A percentile compares a stretch with the other conserved stretches of the same genome.
phyloP scores from a whole-genome alignment of 495 filamentous ascomycete species.

The Aspergillus leporis region DNA sequence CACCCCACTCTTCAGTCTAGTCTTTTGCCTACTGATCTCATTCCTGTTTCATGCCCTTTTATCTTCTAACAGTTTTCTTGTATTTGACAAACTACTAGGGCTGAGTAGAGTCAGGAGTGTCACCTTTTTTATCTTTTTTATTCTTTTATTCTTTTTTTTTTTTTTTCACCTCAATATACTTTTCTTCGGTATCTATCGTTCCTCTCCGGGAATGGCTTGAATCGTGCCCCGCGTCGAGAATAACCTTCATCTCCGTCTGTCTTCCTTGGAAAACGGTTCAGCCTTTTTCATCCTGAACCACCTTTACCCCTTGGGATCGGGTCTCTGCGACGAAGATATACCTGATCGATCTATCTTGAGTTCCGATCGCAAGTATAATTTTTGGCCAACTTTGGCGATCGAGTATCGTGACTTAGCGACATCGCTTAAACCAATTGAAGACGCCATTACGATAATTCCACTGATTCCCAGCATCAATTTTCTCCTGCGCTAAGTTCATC shows the following conservation, averaged over 20 bases:
- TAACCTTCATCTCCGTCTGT: constrained; percentile 7
- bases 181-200: constrained; percentile 9
- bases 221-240: constrained; percentile 23
- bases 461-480: constrained; percentile 1
- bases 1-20: constrained; percentile 1
- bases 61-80: background rate
- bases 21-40: background rate
- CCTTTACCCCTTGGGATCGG: constrained; percentile 4
- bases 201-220: constrained; percentile 17
- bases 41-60: background rate
- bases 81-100: background rate
- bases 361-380: constrained; percentile 12
- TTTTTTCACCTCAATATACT: background rate
- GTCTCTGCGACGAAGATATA: background rate
- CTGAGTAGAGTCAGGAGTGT: background rate
- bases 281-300: background rate
- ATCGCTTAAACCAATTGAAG: constrained; percentile 14
- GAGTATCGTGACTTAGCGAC: constrained; percentile 6
- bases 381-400: constrained; percentile 13
- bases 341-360: background rate
- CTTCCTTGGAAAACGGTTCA: background rate
- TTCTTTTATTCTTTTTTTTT: background rate
- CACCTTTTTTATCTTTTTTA: background rate
- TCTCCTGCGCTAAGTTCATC: background rate
- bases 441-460: constrained; percentile 8